Percentiles rank a stretch among this genome's conserved stretches.
Conservation (phyloP, 352 stramenopile genomes). For the Phytophthora lateralis region DNA sequence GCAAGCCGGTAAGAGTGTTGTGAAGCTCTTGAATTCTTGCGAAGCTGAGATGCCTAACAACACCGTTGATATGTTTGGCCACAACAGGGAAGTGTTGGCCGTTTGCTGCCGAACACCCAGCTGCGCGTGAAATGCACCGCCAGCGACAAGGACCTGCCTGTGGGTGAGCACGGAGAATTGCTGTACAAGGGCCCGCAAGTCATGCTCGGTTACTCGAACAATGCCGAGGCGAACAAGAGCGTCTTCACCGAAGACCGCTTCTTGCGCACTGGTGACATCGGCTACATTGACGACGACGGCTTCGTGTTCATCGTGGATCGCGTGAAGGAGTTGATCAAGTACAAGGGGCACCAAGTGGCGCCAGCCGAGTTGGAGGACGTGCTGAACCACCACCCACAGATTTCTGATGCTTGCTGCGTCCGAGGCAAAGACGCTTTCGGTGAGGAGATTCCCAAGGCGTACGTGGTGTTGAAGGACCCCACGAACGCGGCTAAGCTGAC, state of each 20-base stretch:
- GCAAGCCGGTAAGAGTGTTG: slow-evolving; percentile 28
- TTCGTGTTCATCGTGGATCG: slow-evolving; percentile 93
- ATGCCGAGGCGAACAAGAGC: slow-evolving; percentile 80
- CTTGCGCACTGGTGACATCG: slow-evolving; percentile 91
- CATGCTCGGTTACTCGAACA: slow-evolving; percentile 94
- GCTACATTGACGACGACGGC: slow-evolving; percentile 90
- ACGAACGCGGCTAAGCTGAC: slow-evolving; percentile 40
- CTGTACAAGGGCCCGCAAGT: slow-evolving; percentile 90
- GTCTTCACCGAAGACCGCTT: slow-evolving; percentile 84
- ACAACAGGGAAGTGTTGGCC: slow-evolving; percentile 48
- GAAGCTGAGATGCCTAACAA: slow-evolving; percentile 6
- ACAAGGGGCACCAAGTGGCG: slow-evolving; percentile 92
- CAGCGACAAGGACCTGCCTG: slow-evolving; percentile 47
- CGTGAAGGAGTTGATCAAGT: slow-evolving; percentile 96
- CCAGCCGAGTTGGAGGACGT: slow-evolving; percentile 93
- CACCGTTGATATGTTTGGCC: background rate
- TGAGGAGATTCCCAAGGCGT: slow-evolving; percentile 90
- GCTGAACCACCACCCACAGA: slow-evolving; percentile 75
- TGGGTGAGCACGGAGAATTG: slow-evolving; percentile 76
- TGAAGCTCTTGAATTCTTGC: background rate
- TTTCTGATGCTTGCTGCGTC: slow-evolving; percentile 83
- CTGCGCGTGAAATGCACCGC: slow-evolving; percentile 56
- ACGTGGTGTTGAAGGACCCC: slow-evolving; percentile 79
- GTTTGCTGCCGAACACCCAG: slow-evolving; percentile 64
- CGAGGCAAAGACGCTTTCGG: slow-evolving; percentile 69